Evolutionary conservation across 768 basidiomycete species (phyloP).

Genomic region (Mycena galericulata): DNA sequence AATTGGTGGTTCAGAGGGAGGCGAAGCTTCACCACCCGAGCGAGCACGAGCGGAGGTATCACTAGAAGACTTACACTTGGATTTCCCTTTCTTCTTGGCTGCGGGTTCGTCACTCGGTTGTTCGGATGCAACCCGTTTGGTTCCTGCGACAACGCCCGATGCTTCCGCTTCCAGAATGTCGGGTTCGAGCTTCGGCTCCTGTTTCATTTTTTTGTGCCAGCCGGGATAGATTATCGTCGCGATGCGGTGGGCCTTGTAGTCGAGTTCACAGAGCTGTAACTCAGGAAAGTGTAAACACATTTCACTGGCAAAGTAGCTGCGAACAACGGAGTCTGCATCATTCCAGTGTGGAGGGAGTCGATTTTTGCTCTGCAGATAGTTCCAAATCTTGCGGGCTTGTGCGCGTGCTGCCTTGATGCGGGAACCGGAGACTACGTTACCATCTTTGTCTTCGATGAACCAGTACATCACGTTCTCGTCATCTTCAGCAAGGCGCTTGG

Average conservation of each 20-base stretch:
- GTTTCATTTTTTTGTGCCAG: neutral
- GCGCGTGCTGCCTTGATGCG: neutral
- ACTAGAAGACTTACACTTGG: neutral
- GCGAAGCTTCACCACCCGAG: neutral
- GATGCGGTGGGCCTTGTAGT: constrained; percentile 3
- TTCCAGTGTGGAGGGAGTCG: neutral
- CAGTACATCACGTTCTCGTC: constrained; percentile 18
- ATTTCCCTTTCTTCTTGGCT: neutral
- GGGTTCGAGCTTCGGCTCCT: neutral
- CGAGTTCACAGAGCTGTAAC: neutral
- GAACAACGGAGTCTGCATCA: neutral
- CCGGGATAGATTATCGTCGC: neutral
- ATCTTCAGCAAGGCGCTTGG: neutral
- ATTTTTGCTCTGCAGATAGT: neutral
- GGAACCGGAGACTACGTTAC: neutral
- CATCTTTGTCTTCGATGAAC: neutral
- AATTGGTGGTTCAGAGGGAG: too few relatives aligned
- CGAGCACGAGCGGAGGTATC: too few relatives aligned
- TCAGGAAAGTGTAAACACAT: neutral
- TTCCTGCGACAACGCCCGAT: neutral
- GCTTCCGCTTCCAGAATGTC: neutral
- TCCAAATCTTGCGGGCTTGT: neutral
- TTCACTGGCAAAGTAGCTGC: constrained; percentile 6
- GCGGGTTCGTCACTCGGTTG: neutral
- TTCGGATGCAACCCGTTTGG: neutral